Base-by-base conservation (phyloP, 2,329 filamentous ascomycete species). In the Thielaviopsis populi region DNA sequence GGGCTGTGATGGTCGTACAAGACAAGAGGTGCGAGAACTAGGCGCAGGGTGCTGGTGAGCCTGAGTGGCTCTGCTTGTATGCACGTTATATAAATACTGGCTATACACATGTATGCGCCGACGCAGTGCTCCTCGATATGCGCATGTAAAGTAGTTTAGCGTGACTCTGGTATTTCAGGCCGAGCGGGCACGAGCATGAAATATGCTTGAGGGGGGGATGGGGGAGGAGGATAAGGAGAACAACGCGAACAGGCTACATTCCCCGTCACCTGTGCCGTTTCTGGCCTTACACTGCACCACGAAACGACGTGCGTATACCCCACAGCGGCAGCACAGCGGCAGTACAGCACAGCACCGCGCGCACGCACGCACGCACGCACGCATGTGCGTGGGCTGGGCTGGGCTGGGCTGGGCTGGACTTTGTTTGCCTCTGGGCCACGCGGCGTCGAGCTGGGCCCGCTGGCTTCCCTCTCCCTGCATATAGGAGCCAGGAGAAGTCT, bases 1-100 rank as follows among this genome's bases (percentile, higher is more conserved):
- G n/a, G 24, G 24, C 15, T 19, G 53, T 56, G 27, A 56, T 56
- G 53, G 53, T 56, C n/a, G 53, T n/a, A 56, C 53, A 56, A 56
- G 27, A 37, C 10, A 27, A 10, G 17, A 56, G 53, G 11, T 50
- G 22, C 17, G 53, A 3, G 53, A 22, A 56, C 17, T n/a, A 27
- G 53, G 53, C n/a, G 53, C 1, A 37, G 33, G 33, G 8, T 37
- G 33, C 33, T 8, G 42, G n/a, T 19, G 30, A 30, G 27, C 15
- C n/a, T 37, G 30, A 33, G 53, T 56, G 53, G 53, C 53, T 56
- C 13, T 56, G 53, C 30, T 8, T 33, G 17, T 56, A n/a, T 37
- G 53, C 30, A 56, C n/a, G 27, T 15, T 37, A 37, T 10, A 37
- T 37, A 56, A 27, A 33, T 56, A 13, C 15, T n/a, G n/a, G n/a